Evolutionary conservation across 2,329 filamentous ascomycete genomes (phyloP), one percentile per base, ranked within the genome.

Genomic region (Trichoderma sp.): DNA sequence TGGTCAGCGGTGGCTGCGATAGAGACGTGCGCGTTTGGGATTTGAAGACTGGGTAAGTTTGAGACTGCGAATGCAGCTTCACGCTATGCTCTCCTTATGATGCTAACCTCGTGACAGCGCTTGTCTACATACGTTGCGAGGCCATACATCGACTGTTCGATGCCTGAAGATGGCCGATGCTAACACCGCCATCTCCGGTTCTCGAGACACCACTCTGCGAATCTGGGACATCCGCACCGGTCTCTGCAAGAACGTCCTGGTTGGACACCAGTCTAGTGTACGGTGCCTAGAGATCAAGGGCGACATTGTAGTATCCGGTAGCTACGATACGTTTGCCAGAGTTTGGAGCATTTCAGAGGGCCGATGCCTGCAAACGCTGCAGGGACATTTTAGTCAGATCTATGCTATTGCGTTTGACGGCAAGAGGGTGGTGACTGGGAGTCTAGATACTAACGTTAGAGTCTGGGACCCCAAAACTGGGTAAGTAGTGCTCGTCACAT

Each of bases 341-440:
- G 95, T 99, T 71, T 99, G 96, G 96, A 98, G 93, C 81, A 98
- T 99, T 67, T 97, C 94, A 2, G 93, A 98, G 82, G 96, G 96
- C 34, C 91, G 94, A 74, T 99, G 96, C 80, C 84, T 98, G 69
- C 91, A 95, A 75, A 98, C 94, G 0, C 86, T 99, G 50, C 91
- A 92, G 58, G 96, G 96, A 0, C 96, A 99, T 82, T 99, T 98
- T 82, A 98, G 95, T 79, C 96, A 99, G 80, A 99, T 99, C 72
- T 99, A 99, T 80, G 96, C 96, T 23, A 97, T 99, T 79, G 96
- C 96, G 1, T 99, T 98, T 81, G 96, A 99, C 79, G 96, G 96
- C 50, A 91, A 91, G 76, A 89, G 95, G 74, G 95, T 99, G 71
- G 95, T 97, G 43, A 99, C 96, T 11, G 96, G 96, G 66, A 98